Conservation (phyloP, 2,329 filamentous ascomycete species). For the Colletotrichum limetticola region DNA sequence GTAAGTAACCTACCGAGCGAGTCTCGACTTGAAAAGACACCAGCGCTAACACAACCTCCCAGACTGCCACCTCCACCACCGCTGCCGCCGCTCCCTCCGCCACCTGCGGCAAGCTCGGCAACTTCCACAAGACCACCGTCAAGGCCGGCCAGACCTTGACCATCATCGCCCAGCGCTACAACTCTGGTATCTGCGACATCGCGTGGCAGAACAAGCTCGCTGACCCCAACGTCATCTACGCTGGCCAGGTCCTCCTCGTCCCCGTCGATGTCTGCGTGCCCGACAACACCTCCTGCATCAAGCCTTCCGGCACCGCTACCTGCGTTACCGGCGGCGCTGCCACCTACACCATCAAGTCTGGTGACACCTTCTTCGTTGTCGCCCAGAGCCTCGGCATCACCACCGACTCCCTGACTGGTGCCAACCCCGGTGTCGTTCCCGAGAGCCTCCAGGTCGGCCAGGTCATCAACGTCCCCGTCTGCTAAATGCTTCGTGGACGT, state of each 20-base stretch:
- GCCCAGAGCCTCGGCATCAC: slow-evolving; percentile 76
- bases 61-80: not conserved
- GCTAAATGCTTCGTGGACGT: not conserved
- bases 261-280: slow-evolving; percentile 12
- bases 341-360: slow-evolving; percentile 76
- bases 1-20: not conserved
- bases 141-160: slow-evolving; percentile 8
- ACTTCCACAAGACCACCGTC: slow-evolving; percentile 19
- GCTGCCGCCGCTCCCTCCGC: not conserved
- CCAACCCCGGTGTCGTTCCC: slow-evolving; percentile 9
- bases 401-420: slow-evolving; percentile 5
- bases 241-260: slow-evolving; percentile 2
- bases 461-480: slow-evolving; percentile 20
- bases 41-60: not conserved
- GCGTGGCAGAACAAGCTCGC: slow-evolving; percentile 8
- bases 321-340: slow-evolving; percentile 8
- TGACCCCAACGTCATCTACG: slow-evolving; percentile 13
- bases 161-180: slow-evolving; percentile 6
- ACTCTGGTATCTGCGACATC: slow-evolving; percentile 27
- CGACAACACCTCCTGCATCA: slow-evolving; percentile 19
- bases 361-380: slow-evolving; percentile 82
- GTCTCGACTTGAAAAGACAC: accelerated
- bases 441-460: slow-evolving; percentile 2
- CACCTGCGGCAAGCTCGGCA: not conserved
- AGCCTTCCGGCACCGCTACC: not conserved